A percentile compares a stretch with the other conserved stretches of the same genome.
These are phyloP conservation scores for Xylariaceae sp. DNA, from an alignment of 2,329 filamentous ascomycete species.

Conservation along the genomic window DNA sequence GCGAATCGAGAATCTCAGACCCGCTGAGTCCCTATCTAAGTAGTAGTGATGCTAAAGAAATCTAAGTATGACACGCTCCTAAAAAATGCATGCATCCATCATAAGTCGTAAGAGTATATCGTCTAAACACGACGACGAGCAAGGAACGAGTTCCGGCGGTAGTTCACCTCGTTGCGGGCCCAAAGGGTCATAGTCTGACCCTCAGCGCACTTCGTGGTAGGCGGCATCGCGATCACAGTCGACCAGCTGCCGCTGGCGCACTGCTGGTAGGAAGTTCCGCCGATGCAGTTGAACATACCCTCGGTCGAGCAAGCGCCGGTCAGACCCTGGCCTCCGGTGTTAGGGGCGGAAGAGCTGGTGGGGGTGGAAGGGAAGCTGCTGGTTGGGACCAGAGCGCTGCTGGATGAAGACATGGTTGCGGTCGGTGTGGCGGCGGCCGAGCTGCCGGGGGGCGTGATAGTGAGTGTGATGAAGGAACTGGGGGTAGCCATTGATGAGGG, in stretches of 20 bases:
- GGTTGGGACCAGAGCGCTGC: slow-evolving; percentile 7
- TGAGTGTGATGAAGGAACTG: neutral
- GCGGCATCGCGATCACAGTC: slow-evolving; percentile 26
- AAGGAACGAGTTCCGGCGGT: neutral
- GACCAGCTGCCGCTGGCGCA: slow-evolving; percentile 34
- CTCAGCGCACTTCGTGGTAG: slow-evolving; percentile 28
- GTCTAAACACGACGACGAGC: slow-evolving; percentile 7
- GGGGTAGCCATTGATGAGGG: neutral
- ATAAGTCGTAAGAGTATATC: no score
- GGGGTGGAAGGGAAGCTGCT: neutral
- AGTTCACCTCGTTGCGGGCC: slow-evolving; percentile 15
- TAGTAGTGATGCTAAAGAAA: neutral
- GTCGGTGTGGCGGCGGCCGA: slow-evolving; percentile 1
- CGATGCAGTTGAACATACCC: slow-evolving; percentile 35
- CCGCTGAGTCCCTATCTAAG: neutral
- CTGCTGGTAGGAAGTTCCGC: slow-evolving; percentile 32
- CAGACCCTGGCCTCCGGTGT: slow-evolving; percentile 20
- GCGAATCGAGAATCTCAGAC: neutral
- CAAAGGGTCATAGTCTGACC: slow-evolving; percentile 30
- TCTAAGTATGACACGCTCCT: neutral
- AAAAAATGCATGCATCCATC: neutral
- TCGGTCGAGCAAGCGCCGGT: slow-evolving; percentile 31
- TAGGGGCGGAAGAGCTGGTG: slow-evolving; percentile 6
- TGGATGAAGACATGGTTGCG: slow-evolving; percentile 3
- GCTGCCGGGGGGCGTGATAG: slow-evolving; percentile 10